These are phyloP conservation scores for Ceratobasidium sp. DNA, from an alignment of 1,284 basidiomycete genomes.

Conservation along the genomic window DNA sequence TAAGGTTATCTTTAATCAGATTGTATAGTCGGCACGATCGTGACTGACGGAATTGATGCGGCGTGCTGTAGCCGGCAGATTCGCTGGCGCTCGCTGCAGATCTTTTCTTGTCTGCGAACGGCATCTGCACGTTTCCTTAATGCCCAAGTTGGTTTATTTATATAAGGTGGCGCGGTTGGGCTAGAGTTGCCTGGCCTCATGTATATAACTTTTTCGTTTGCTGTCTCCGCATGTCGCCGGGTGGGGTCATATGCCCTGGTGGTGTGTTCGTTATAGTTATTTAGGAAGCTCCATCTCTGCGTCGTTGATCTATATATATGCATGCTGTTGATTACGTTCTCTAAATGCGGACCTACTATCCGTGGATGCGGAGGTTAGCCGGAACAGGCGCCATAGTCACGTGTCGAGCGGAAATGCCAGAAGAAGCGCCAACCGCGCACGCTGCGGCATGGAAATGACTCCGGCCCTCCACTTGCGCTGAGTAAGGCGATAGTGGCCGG, in stretches of 20 bases:
- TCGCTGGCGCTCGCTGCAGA: constrained; percentile 20
- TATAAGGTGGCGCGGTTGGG: not conserved
- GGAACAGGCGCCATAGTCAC: not conserved
- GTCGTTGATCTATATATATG: not conserved
- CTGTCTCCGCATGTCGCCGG: constrained; percentile 1
- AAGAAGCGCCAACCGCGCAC: constrained; percentile 9
- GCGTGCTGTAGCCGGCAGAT: not conserved
- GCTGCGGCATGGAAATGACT: constrained; percentile 35
- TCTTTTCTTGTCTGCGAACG: constrained; percentile 18
- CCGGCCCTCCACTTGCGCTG: constrained; percentile 13
- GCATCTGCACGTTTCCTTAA: constrained; percentile 3
- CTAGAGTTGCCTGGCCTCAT: constrained; percentile 5
- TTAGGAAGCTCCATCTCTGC: not conserved
- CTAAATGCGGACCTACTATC: no score
- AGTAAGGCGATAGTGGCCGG: constrained; percentile 12
- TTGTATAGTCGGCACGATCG: no score
- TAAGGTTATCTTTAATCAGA: no score
- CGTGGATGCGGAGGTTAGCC: not conserved
- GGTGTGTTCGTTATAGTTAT: not conserved
- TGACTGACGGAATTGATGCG: no score
- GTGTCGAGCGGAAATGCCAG: no score
- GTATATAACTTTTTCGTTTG: constrained; percentile 5
- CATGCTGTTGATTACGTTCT: no score
- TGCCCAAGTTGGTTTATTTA: not conserved
- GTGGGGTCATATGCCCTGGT: constrained; percentile 7